Base-by-base conservation (phyloP, 495 filamentous ascomycete genomes). In the Echria macrotheca region DNA sequence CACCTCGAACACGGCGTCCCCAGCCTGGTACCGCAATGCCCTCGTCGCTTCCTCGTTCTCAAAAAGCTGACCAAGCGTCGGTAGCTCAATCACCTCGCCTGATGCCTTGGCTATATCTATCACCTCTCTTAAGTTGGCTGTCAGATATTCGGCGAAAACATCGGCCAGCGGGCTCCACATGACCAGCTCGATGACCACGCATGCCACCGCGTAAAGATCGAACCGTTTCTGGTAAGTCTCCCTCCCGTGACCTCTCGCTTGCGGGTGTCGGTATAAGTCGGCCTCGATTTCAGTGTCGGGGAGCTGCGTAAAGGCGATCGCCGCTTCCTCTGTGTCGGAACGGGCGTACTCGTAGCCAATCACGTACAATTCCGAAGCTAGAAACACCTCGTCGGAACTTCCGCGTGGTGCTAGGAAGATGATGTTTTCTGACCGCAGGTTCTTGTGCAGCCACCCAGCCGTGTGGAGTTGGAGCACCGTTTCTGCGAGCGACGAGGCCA, bases 371-470 rank as follows among this genome's bases (percentile, higher is more conserved):
- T 56, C 49, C 17, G 44, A 50, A 1, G 14, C 28, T 6, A 57
- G 33, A 32, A 57, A 57, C 25, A 35, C 39, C 9, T 57, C 3
- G 32, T 19, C 17, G 23, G 1, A 7, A 0, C 31, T 40, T 26
- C 53, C 43, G 8, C 37, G 47, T 3, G 45, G 21, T 8, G 50
- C 47, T 5, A 67, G 49, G 54, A 69, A 70, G 12, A 69, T 52
- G 32, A 70, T 59, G 29, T 69, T 70, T 17, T 65, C 55, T 2
- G 68, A 54, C 22, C 62, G 57, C 32, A 70, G 51, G 19, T 56
- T 62, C 36, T 70, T 70, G 52, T 70, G 66, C 35, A 69, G 26
- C 68, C 68, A 70, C 19, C 66, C 65, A 11, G 64, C 52, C 11
- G 64, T 70, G 51, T 68, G 59, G 14, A 69, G 44, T 38, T 68